Evolutionary conservation across 306 rosid genomes (phyloP), one percentile per base, ranked within the genome.

Genomic region (Mimosa pudica): DNA sequence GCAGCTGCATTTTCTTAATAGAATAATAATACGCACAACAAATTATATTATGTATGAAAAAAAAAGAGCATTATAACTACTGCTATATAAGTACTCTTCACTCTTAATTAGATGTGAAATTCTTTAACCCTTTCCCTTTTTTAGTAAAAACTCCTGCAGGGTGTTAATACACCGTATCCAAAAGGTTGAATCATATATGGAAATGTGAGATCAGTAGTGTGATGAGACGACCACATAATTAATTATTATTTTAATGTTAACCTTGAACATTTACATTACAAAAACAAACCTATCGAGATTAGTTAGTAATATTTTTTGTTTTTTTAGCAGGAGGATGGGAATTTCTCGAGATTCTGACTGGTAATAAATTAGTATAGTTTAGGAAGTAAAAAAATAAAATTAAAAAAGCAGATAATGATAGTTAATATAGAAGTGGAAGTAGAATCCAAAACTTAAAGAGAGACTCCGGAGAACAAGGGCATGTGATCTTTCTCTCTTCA

Each of bases 391-490:
- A 8, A 44, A 52, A 2, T 12, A 17, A 48, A 33, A 20, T 14
- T 5, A 17, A 52, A 16, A 8, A 52, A 54, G 13, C 8, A 45
- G 35, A 44, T 17, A 41, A 62, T 62, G 68, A 4, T 10, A 32
- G 69, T 20, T 13, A 58, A 58, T 62, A 62, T 10, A 32, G 17
- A 3, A 55, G 30, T n/a, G 32, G 68, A 5, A 35, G 30, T 24
- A 38, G 70, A 46, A 32, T 49, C 36, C 63, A 55, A 49, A 75
- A 63, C 6, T 17, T 46, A 14, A 30, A 52, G 45, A 17, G 10
- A 7, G 72, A 68, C 82, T 81, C 81, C 81, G 65, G 68, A 79
- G 79, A 82, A 84, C 85, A 73, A 73, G 83, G 74, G 73, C 90
- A 82, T 84, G 85, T 80, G 90, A 84, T 63, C 18, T 12, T 10